A percentile compares a stretch with the other conserved stretches of the same genome.
These are phyloP conservation scores for Rhododendron kiyosumense DNA, from an alignment of 148 eudicot species.

Conservation along the genomic window DNA sequence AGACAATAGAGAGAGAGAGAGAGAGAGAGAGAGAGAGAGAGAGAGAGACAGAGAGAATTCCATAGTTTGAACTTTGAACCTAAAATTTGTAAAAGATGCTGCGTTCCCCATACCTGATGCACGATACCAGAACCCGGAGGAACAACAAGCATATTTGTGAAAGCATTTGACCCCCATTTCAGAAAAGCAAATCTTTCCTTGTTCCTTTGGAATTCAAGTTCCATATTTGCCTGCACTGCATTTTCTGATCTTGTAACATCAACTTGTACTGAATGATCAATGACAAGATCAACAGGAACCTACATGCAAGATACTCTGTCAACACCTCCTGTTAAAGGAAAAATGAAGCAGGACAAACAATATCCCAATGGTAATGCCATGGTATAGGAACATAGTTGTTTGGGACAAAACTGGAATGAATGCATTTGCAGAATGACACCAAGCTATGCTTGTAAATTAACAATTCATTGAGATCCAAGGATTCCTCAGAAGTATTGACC, in stretches of 20 bases:
- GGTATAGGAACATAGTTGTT: background rate
- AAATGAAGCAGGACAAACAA: background rate
- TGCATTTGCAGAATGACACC: background rate
- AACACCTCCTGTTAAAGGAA: background rate
- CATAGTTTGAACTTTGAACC: slow-evolving; percentile 10
- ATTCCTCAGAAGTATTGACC: background rate
- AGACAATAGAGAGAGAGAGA: background rate
- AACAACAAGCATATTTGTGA: slow-evolving; percentile 65
- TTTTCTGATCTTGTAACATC: slow-evolving; percentile 63
- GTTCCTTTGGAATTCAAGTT: slow-evolving; percentile 63
- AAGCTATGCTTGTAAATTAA: background rate
- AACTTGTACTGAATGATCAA: slow-evolving; percentile 69
- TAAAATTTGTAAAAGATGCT: background rate
- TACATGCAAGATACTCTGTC: slow-evolving; percentile 16
- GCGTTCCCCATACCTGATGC: slow-evolving; percentile 43
- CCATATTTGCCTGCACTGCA: slow-evolving; percentile 63
- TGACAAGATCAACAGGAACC: slow-evolving; percentile 72
- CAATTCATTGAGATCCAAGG: background rate
- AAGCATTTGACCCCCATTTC: slow-evolving; percentile 66
- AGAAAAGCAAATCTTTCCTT: slow-evolving; percentile 63
- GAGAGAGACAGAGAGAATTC: background rate
- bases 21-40: background rate
- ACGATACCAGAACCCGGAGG: slow-evolving; percentile 76
- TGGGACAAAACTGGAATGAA: background rate
- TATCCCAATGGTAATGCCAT: background rate